These are phyloP conservation scores for Hygrophorus russula DNA, from an alignment of 768 basidiomycete species.

Conservation along the genomic window DNA sequence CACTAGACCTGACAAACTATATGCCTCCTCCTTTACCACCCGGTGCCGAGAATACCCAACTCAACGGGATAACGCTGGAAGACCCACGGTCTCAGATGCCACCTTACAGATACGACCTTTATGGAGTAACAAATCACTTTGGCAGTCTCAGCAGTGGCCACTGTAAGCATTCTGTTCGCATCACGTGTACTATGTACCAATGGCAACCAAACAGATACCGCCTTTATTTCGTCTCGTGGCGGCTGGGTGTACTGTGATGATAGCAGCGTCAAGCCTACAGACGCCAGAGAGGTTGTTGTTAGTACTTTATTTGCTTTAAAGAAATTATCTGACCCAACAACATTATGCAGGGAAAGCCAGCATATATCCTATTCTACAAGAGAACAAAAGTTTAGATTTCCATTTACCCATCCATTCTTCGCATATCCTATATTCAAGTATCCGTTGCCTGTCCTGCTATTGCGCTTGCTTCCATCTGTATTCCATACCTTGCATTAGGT, in stretches of 20 bases:
- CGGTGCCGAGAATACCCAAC: conserved; percentile 40
- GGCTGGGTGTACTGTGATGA: conserved; percentile 95
- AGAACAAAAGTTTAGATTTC: conserved; percentile 36
- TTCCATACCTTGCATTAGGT: conserved; percentile 21
- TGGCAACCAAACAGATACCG: conserved; percentile 56
- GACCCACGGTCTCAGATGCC: conserved; percentile 79
- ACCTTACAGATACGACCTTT: conserved; percentile 88
- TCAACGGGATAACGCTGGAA: conserved; percentile 36
- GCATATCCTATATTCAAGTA: conserved; percentile 4
- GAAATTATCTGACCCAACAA: neutral
- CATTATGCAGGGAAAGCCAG: conserved; percentile 35
- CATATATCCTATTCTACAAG: conserved; percentile 80
- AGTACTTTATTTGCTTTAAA: conserved; percentile 17
- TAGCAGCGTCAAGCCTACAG: conserved; percentile 66
- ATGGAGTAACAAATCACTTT: conserved; percentile 93
- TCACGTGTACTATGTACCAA: neutral
- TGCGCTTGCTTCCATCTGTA: conserved; percentile 18
- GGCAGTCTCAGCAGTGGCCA: conserved; percentile 93
- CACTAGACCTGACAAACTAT: conserved; percentile 59
- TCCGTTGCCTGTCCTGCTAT: conserved; percentile 7
- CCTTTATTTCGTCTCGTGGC: conserved; percentile 76
- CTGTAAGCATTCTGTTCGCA: conserved; percentile 45
- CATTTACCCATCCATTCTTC: conserved; percentile 8
- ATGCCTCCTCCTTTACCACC: conserved; percentile 75
- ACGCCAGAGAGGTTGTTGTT: conserved; percentile 78